phyloP scores from a whole-genome alignment of 495 filamentous ascomycete species.

The Aspergillus bertholletiae region DNA sequence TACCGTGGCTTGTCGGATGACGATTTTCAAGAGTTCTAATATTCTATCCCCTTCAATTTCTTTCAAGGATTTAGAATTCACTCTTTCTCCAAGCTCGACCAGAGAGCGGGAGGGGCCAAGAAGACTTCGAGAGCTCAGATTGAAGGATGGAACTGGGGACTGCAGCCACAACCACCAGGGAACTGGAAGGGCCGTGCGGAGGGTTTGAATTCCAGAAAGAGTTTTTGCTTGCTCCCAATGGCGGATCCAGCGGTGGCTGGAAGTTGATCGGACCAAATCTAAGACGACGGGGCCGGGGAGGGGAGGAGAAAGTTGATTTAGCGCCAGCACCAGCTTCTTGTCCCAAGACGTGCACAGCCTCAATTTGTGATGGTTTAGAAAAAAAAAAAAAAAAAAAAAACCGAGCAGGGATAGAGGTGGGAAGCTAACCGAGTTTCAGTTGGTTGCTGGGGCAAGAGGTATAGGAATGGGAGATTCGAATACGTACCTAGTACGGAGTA shows the following conservation, averaged over 20 bases:
- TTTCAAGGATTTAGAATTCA: neutral
- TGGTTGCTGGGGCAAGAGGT: neutral
- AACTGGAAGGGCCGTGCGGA: constrained; percentile 1
- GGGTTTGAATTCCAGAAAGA: neutral
- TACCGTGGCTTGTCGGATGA: neutral
- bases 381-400: too few species aligned
- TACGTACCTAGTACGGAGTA: too few species aligned
- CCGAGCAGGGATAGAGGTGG: neutral
- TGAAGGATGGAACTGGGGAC: neutral
- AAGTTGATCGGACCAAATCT: neutral
- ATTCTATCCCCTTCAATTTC: neutral
- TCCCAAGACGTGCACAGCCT: constrained; percentile 6
- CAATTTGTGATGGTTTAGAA: constrained; percentile 1
- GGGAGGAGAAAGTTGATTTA: neutral
- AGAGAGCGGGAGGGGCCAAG: neutral
- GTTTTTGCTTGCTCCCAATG: neutral
- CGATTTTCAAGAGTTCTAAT: neutral
- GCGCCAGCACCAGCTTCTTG: neutral
- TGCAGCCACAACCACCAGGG: neutral
- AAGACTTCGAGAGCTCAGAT: neutral
- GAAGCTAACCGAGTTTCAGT: neutral
- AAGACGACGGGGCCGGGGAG: neutral
- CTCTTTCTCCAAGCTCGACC: neutral
- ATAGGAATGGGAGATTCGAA: neutral
- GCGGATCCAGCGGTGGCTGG: neutral